Evolutionary conservation across 805 yeast genomes (phyloP).

Genomic region (Yarrowia divulgata): DNA sequence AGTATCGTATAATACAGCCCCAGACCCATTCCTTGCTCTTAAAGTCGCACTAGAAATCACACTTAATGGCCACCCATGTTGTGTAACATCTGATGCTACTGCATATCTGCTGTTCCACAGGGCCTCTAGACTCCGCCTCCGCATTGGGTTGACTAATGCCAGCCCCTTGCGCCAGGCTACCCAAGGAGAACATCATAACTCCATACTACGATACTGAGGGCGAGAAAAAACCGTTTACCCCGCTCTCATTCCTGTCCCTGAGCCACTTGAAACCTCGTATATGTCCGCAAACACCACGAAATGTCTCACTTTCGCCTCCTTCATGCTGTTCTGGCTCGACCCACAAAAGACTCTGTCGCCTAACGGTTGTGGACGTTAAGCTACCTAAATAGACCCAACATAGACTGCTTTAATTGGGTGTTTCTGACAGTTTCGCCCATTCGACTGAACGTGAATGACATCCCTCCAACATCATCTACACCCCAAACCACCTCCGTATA

Average conservation of each 20-base stretch:
- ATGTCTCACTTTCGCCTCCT: conserved; percentile 15
- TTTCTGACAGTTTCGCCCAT: too few species aligned
- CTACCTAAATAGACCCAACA: background rate
- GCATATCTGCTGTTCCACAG: background rate
- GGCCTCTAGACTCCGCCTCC: background rate
- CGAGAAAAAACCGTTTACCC: background rate
- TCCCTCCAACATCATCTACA: too few species aligned
- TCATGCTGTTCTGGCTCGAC: background rate
- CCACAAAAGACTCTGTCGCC: background rate
- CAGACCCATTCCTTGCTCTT: background rate
- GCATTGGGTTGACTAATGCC: background rate
- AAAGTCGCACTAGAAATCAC: background rate
- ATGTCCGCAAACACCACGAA: background rate
- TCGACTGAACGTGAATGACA: too few species aligned
- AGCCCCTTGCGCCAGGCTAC: background rate
- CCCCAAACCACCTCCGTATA: too few species aligned
- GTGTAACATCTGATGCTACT: background rate
- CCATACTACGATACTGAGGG: background rate
- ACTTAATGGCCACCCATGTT: background rate
- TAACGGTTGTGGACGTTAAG: conserved; percentile 4
- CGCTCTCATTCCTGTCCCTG: background rate
- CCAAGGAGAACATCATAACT: background rate
- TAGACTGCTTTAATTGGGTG: background rate
- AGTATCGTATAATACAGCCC: background rate
- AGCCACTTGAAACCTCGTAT: background rate